Evolutionary conservation across 1,139 yeast genomes (phyloP), one percentile per base, ranked within the genome.

Genomic region (Lodderomyces metapsilosis): DNA sequence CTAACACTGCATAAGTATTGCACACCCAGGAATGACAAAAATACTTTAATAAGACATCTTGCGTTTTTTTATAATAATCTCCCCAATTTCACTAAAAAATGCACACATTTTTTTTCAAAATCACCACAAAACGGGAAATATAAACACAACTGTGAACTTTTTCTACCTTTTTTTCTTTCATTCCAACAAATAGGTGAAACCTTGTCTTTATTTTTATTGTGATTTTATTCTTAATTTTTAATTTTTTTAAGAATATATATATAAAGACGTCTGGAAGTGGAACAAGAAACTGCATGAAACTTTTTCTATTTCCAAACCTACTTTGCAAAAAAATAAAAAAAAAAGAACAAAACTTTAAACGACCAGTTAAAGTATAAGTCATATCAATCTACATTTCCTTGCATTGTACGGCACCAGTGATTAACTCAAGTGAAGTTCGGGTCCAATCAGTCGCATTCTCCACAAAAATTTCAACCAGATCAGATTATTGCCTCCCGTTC

Each of bases 211-310:
- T 24, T 6, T 24, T 11, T 7, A 11, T 24, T 24, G n/a, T n/a
- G n/a, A 4, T 8, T 11, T 24, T 24, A 4, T 24, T 24, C n/a
- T 24, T 24, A 11, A 24, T 6, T 11, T 11, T 6, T 8, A 24
- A 6, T 7, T 24, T 24, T 24, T 24, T 10, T 24, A 24, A 24
- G 9, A 6, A 24, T 20, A 24, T 24, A 10, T 11, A 24, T 24
- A 24, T 24, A 24, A 28, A 15, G 32, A 28, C 32, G 32, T 28
- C 17, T 28, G 11, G 32, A 28, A 12, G n/a, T n/a, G n/a, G n/a
- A n/a, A n/a, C n/a, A 21, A 21, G 23, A 21, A 5, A 5, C 9
- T 7, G 10, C 30, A 13, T 28, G 32, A 28, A 28, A 28, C 18
- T 28, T 28, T 28, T 28, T 28, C 8, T 8, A 5, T 20, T 8